Base-by-base conservation (phyloP, 768 basidiomycete species). In the Artomyces pyxidatus region DNA sequence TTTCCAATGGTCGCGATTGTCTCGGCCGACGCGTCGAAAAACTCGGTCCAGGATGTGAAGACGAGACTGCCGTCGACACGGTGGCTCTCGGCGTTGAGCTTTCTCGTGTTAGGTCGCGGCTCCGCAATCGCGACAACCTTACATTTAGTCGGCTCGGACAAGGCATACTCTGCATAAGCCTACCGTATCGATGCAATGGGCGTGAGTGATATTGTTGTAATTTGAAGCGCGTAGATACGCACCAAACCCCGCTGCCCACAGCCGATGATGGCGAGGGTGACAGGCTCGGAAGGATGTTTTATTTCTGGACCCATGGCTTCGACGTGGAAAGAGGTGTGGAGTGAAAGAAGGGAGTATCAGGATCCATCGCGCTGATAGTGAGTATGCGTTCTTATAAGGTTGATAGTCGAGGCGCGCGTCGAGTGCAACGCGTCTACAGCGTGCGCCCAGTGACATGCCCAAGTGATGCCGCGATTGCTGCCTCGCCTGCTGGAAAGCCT, bases 101-200 rank as follows among this genome's bases (percentile, higher is more conserved):
- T 62, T 44, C 76, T 79, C 2, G 88, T 83, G 49, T 80, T 75
- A 4, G 74, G 72, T 17, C 88, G 78, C 3, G 90, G 90, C 53
- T 94, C 91, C 14, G 88, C 89, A 49, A 93, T 85, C 19, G 90
- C 83, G 16, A 92, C 84, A 37, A 94, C 73, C 61, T 79, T 85
- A 73, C 85, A 88, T 25, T 65, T 65, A 3, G 76, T 65, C 3
- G 91, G 88, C 42, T 71, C 67, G 16, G 66, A 48, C 28, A 81
- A 65, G 0, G 87, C 80, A 57, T 86, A 90, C 26, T 51, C 53
- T 0, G 83, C 73, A 55, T 92, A 93, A 19, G 62, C 65, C 83
- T 90, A 52, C 7, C 40, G 42, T 12, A 43, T 12, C 21, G 6
- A 32, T 21, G 6, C 4, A 8, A 29, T 23, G 30, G 27, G 11